Evolutionary conservation across 805 yeast genomes (phyloP).

Genomic region (Phaffomyces antillensis): DNA sequence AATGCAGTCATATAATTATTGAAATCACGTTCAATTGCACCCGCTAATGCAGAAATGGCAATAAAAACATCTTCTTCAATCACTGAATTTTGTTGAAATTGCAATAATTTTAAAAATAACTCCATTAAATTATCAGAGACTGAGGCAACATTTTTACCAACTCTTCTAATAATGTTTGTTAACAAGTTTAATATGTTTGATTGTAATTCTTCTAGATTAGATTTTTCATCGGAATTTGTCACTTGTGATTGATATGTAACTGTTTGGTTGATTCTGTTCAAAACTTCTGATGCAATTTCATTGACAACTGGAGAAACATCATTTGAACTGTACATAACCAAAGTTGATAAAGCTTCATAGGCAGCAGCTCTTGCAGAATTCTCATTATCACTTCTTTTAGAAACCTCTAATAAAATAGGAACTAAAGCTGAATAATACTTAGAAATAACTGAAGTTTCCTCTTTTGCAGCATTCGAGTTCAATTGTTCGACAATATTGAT

Average conservation of each 20-base stretch:
- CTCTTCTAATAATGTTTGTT: constrained; percentile 44
- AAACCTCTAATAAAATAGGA: constrained; percentile 61
- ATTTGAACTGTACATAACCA: constrained; percentile 68
- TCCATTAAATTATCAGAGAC: constrained; percentile 85
- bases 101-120: constrained; percentile 66
- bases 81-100: constrained; percentile 52
- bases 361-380: constrained; percentile 90
- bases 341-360: constrained; percentile 81
- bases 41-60: constrained; percentile 85
- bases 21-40: constrained; percentile 67
- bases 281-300: constrained; percentile 65
- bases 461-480: constrained; percentile 40
- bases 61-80: constrained; percentile 93
- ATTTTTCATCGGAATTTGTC: constrained; percentile 60
- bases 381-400: constrained; percentile 75
- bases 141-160: constrained; percentile 51
- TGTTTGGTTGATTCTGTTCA: constrained; percentile 67
- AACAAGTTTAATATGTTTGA: constrained; percentile 38
- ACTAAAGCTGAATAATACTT: constrained; percentile 64
- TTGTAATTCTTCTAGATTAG: constrained; percentile 82
- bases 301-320: constrained; percentile 65
- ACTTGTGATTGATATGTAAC: constrained; percentile 53
- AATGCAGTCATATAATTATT: constrained; percentile 73
- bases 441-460: constrained; percentile 57
- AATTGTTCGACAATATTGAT: constrained; percentile 88